These are phyloP conservation scores for Tolypocladium guangdongense DNA, from an alignment of 2,329 filamentous ascomycete genomes.

Conservation along the genomic window DNA sequence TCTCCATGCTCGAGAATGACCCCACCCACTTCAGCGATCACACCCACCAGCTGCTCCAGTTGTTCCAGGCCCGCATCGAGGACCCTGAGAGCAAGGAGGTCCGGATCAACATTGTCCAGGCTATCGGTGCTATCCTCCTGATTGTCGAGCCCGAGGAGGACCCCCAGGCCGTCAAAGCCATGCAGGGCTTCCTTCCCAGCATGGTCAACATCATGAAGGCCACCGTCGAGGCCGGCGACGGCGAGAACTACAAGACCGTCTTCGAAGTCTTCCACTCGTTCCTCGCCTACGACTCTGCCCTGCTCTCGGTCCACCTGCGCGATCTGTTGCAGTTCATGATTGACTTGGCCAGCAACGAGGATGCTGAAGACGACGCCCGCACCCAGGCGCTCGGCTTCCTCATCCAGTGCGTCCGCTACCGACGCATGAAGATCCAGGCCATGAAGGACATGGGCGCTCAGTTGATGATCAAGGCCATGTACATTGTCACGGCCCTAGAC, in stretches of 20 bases:
- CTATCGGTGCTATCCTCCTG: slow-evolving; percentile 78
- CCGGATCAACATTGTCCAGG: slow-evolving; percentile 86
- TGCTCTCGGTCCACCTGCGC: slow-evolving; percentile 76
- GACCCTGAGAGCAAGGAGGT: slow-evolving; percentile 88
- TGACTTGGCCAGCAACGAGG: slow-evolving; percentile 65
- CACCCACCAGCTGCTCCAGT: slow-evolving; percentile 64
- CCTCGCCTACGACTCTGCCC: slow-evolving; percentile 75
- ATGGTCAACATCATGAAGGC: slow-evolving; percentile 88
- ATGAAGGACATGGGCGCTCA: slow-evolving; percentile 75
- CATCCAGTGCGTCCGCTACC: slow-evolving; percentile 82
- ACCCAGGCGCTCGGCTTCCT: slow-evolving; percentile 89
- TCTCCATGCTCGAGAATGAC: slow-evolving; percentile 79
- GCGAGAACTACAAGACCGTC: slow-evolving; percentile 78
- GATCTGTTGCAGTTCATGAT: slow-evolving; percentile 93
- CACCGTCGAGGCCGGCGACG: slow-evolving; percentile 67
- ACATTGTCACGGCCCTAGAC: slow-evolving; percentile 83
- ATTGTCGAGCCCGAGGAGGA: slow-evolving; percentile 84
- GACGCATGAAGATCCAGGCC: slow-evolving; percentile 90
- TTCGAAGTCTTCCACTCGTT: slow-evolving; percentile 98
- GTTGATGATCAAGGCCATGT: slow-evolving; percentile 76
- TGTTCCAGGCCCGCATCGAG: slow-evolving; percentile 80
- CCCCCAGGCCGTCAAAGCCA: slow-evolving; percentile 55
- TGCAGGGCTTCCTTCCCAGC: slow-evolving; percentile 71
- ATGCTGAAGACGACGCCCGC: slow-evolving; percentile 73
- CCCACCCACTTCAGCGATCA: slow-evolving; percentile 77